These are phyloP conservation scores for Macroventuria anomochaeta DNA, from an alignment of 2,329 filamentous ascomycete genomes.

Conservation along the genomic window DNA sequence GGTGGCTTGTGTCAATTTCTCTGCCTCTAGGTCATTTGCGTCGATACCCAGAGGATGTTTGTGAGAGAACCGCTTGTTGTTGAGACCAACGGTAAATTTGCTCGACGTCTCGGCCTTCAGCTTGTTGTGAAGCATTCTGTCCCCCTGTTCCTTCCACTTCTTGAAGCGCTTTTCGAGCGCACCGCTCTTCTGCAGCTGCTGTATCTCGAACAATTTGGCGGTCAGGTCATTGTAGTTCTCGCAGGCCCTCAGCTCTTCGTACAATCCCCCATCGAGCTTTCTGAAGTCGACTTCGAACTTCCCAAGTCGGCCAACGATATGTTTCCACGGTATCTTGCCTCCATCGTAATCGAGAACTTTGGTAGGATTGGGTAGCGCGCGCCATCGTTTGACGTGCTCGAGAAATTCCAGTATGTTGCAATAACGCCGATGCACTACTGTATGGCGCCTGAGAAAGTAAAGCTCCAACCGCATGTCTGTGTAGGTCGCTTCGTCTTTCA, in stretches of 20 bases:
- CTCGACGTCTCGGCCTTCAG: neutral
- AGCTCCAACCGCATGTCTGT: conserved; percentile 5
- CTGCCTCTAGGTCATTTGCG: neutral
- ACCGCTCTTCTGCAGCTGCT: neutral
- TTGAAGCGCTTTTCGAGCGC: conserved; percentile 4
- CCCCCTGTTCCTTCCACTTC: neutral
- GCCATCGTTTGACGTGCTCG: conserved; percentile 12
- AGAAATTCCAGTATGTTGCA: conserved; percentile 16
- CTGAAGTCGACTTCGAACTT: neutral
- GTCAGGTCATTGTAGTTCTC: neutral
- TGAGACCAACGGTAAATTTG: neutral
- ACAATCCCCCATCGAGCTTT: neutral
- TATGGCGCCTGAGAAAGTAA: conserved; percentile 7
- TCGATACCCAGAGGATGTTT: neutral
- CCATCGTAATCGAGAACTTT: conserved; percentile 1
- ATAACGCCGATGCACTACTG: conserved; percentile 1
- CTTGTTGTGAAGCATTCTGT: neutral
- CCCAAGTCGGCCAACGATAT: neutral
- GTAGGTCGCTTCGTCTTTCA: neutral
- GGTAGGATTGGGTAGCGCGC: conserved; percentile 7
- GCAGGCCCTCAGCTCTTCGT: neutral
- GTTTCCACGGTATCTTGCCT: neutral
- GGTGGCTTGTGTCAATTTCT: too few relatives aligned
- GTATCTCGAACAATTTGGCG: neutral
- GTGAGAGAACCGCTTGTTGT: conserved; percentile 9